Evolutionary conservation across 371 early-diverging fungal species (phyloP).

Genomic region (Nematocida sp.): DNA sequence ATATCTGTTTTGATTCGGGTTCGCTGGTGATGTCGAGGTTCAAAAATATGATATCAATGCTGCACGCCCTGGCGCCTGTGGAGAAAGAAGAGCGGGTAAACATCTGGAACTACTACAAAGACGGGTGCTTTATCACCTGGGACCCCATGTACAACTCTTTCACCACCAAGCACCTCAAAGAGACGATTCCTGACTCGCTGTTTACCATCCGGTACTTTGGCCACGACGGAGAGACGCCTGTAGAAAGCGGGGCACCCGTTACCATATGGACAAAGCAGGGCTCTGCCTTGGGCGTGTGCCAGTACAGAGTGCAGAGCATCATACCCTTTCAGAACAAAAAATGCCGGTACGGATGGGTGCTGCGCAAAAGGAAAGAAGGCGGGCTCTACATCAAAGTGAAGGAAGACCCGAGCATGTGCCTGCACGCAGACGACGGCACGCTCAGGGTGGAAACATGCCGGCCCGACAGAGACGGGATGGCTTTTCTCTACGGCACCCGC

Average conservation of each 20-base stretch:
- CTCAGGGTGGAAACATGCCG: slow-evolving; percentile 1
- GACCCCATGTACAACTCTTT: background rate
- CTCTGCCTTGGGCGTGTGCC: slow-evolving; percentile 8
- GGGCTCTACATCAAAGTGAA: slow-evolving; percentile 35
- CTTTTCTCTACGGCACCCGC: slow-evolving; percentile 40
- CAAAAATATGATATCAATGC: background rate
- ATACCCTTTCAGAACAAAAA: background rate
- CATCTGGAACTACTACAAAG: slow-evolving; percentile 28
- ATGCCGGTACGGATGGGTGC: slow-evolving; percentile 16
- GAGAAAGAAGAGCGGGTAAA: background rate
- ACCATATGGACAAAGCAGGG: slow-evolving; percentile 5
- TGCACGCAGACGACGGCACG: background rate
- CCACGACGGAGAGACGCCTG: slow-evolving; percentile 1
- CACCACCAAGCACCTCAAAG: background rate
- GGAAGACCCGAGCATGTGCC: background rate
- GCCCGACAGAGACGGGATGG: slow-evolving; percentile 17
- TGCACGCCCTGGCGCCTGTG: background rate
- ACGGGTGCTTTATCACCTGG: slow-evolving; percentile 1
- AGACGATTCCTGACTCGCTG: background rate
- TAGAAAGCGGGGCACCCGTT: background rate
- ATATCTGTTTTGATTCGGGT: background rate
- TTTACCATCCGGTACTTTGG: slow-evolving; percentile 4
- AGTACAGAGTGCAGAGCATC: background rate
- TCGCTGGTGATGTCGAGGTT: background rate
- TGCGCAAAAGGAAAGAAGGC: background rate